phyloP scores from a whole-genome alignment of 805 yeast genomes.

The Barnettozyma wickerhamii region DNA sequence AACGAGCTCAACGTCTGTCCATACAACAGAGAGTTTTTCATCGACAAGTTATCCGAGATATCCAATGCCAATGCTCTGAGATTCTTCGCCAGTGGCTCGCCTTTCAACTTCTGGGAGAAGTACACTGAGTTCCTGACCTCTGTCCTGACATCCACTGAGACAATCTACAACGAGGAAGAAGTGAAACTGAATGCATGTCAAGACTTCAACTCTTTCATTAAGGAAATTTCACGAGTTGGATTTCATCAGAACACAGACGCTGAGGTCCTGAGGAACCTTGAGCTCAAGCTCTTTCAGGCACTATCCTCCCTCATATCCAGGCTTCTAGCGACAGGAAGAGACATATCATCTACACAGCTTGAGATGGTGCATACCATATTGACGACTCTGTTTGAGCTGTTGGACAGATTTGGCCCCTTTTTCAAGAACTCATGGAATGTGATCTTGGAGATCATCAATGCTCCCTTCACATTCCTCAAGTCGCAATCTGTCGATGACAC shows the following conservation, averaged over 20 bases:
- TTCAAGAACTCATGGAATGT: constrained; percentile 67
- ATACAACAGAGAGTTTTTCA: constrained; percentile 51
- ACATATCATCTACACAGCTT: constrained; percentile 52
- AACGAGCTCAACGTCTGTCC: constrained; percentile 35
- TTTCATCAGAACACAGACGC: constrained; percentile 7
- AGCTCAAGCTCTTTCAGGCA: constrained; percentile 44
- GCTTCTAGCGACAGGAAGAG: constrained; percentile 30
- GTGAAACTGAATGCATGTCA: constrained; percentile 32
- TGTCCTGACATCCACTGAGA: constrained; percentile 45
- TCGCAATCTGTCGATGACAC: constrained; percentile 17
- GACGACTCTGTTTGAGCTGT: constrained; percentile 61
- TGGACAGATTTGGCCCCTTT: constrained; percentile 71
- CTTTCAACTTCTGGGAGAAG: constrained; percentile 42
- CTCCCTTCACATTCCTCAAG: constrained; percentile 48
- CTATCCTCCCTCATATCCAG: constrained; percentile 40
- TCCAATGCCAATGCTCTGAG: constrained; percentile 48
- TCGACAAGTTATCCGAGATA: constrained; percentile 50
- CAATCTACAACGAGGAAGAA: constrained; percentile 20
- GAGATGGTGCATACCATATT: constrained; percentile 62
- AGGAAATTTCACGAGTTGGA: constrained; percentile 24
- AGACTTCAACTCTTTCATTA: constrained; percentile 48
- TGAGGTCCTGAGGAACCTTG: constrained; percentile 29
- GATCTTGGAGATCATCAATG: constrained; percentile 54
- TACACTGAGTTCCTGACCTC: constrained; percentile 43
- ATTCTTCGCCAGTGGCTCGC: constrained; percentile 37